These are phyloP conservation scores for Xylaria digitata DNA, from an alignment of 2,329 filamentous ascomycete species.

Conservation along the genomic window DNA sequence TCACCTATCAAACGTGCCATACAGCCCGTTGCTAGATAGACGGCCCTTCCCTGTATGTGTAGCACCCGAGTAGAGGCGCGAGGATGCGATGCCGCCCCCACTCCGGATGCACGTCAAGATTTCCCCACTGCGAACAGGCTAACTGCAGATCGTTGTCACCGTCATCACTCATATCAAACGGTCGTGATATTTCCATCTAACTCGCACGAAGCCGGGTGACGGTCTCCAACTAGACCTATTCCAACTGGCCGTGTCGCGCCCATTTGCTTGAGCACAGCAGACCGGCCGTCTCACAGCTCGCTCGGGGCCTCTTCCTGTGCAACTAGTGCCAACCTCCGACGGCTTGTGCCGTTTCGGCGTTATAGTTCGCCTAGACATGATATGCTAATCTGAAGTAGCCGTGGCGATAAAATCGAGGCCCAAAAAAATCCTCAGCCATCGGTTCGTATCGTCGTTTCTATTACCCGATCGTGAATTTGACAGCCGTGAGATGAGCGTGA, in stretches of 20 bases:
- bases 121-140: slow-evolving; percentile 36
- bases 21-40: background rate
- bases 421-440: slow-evolving; percentile 3
- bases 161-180: slow-evolving; percentile 32
- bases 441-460: slow-evolving; percentile 3
- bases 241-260: slow-evolving; percentile 6
- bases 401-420: background rate
- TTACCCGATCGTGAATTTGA: background rate
- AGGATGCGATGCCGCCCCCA: slow-evolving; percentile 1
- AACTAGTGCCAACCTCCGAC: background rate
- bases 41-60: slow-evolving; percentile 13
- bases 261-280: slow-evolving; percentile 7
- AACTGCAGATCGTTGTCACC: slow-evolving; percentile 28
- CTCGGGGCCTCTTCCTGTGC: slow-evolving; percentile 13
- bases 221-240: slow-evolving; percentile 17
- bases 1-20: slow-evolving; percentile 3
- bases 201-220: slow-evolving; percentile 26
- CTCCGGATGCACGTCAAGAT: slow-evolving; percentile 35
- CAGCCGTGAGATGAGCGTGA: background rate
- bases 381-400: background rate
- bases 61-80: slow-evolving; percentile 3
- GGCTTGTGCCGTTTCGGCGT: background rate
- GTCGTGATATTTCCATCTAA: slow-evolving; percentile 11
- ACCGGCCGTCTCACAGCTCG: slow-evolving; percentile 11
- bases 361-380: background rate